Conservation (phyloP, 2,329 filamentous ascomycete genomes). For the Aspergillus aculeatinus region DNA sequence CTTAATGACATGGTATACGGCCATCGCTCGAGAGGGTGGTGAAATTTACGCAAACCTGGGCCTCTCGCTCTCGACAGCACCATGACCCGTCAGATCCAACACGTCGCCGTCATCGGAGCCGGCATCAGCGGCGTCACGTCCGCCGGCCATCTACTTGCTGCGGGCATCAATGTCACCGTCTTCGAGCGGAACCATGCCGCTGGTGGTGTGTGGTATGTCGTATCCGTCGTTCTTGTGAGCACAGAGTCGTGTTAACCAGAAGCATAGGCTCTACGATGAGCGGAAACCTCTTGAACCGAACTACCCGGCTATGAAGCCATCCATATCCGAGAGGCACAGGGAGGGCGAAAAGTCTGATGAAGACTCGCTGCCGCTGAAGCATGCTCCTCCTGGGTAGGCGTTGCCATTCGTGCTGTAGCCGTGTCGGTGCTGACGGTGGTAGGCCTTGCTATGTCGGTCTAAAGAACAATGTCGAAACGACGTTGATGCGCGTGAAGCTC, state of each 20-base stretch:
- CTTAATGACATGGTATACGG: background rate
- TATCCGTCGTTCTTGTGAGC: no score
- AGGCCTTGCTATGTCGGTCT: slow-evolving; percentile 55
- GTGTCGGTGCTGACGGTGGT: slow-evolving; percentile 3
- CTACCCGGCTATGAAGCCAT: slow-evolving; percentile 34
- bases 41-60: background rate
- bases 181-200: slow-evolving; percentile 54
- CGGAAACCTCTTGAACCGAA: slow-evolving; percentile 48
- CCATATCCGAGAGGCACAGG: slow-evolving; percentile 12
- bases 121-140: slow-evolving; percentile 52
- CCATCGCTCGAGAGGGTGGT: background rate
- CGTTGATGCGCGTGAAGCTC: slow-evolving; percentile 50
- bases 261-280: slow-evolving; percentile 51
- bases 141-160: slow-evolving; percentile 48
- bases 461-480: slow-evolving; percentile 55
- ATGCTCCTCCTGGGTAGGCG: slow-evolving; percentile 53
- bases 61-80: background rate
- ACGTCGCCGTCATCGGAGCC: slow-evolving; percentile 52
- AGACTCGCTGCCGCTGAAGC: slow-evolving; percentile 25
- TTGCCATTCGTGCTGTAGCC: no score
- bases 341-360: background rate
- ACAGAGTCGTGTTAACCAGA: background rate
- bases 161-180: slow-evolving; percentile 52
- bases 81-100: slow-evolving; percentile 25
- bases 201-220: slow-evolving; percentile 57